Evolutionary conservation across 1,139 yeast genomes (phyloP).

Genomic region (Scheffersomyces quercinus): DNA sequence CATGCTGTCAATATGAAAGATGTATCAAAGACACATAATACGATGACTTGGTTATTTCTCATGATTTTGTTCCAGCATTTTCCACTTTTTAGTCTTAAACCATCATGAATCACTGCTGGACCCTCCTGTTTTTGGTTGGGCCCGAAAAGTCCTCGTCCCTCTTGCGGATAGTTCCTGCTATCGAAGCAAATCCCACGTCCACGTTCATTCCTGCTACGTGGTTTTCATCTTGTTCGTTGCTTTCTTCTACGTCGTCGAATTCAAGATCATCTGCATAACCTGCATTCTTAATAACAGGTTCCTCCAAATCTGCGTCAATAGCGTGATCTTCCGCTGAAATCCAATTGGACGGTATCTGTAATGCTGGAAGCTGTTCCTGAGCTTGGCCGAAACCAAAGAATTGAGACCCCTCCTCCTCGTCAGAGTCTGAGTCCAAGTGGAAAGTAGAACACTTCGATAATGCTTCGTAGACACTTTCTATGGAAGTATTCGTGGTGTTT

Average conservation of each 20-base stretch:
- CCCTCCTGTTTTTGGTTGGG: slow-evolving; percentile 5
- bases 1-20: too few relatives aligned
- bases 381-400: neutral
- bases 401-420: slow-evolving; percentile 12
- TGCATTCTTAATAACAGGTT: slow-evolving; percentile 15
- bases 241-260: slow-evolving; percentile 15
- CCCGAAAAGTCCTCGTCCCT: slow-evolving; percentile 22
- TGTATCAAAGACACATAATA: too few relatives aligned
- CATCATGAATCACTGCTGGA: neutral
- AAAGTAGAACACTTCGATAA: slow-evolving; percentile 42
- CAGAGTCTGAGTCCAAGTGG: slow-evolving; percentile 32
- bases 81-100: neutral
- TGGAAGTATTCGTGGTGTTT: slow-evolving; percentile 6
- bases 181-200: slow-evolving; percentile 40
- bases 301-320: slow-evolving; percentile 5
- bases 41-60: too few relatives aligned
- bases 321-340: slow-evolving; percentile 9
- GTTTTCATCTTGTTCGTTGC: slow-evolving; percentile 11
- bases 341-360: slow-evolving; percentile 27
- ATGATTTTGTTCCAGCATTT: neutral
- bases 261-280: slow-evolving; percentile 45
- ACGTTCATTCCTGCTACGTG: slow-evolving; percentile 46
- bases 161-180: slow-evolving; percentile 35
- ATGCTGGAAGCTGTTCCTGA: slow-evolving; percentile 10
- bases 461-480: slow-evolving; percentile 31